Base-by-base conservation (phyloP, 129 eudicot genomes). In the Centaurea solstitialis region DNA sequence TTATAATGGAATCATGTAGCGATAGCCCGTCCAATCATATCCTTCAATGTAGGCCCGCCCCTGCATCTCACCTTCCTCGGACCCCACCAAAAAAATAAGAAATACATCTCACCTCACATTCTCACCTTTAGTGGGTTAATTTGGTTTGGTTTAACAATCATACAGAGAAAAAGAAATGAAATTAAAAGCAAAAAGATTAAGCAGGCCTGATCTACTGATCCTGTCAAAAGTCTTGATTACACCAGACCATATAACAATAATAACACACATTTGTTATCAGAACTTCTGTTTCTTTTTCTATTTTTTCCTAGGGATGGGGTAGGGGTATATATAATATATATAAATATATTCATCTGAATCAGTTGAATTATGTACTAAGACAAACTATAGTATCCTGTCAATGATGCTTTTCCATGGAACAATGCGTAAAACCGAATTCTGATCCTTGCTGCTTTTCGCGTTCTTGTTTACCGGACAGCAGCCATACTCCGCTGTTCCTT, bases 401-500 rank as follows among this genome's bases (percentile, higher is more conserved):
- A 20, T 72, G 79, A 77, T 77, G 79, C 73, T 43, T 61, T 71
- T 47, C 70, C 70, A 83, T 4, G 74, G 74, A 64, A 71, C 78
- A 62, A 83, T 43, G 17, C 12, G 35, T 40, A 45, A 40, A 83
- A 45, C 82, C 4, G 39, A 33, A 64, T 71, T 71, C 59, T 43
- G 74, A 77, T 77, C 86, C 41, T 64, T 13, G 75, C 6, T 39
- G 69, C 65, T 30, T 22, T 20, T 23, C 66, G 11, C 73, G 15
- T 81, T 72, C 41, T 81, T 65, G 35, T 74, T 21, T 18, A 37
- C 76, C 6, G 6, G 47, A 38, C 28, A 23, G 81, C 41, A 70
- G 17, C 5, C 6, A 70, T 66, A 12, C 30, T 68, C 65, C 53
- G 72, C 41, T 61, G 92, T 82, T 50, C 84, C 87, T 9, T 83